Base-by-base conservation (phyloP, 2,329 filamentous ascomycete species). In the Aaosphaeria arxii region DNA sequence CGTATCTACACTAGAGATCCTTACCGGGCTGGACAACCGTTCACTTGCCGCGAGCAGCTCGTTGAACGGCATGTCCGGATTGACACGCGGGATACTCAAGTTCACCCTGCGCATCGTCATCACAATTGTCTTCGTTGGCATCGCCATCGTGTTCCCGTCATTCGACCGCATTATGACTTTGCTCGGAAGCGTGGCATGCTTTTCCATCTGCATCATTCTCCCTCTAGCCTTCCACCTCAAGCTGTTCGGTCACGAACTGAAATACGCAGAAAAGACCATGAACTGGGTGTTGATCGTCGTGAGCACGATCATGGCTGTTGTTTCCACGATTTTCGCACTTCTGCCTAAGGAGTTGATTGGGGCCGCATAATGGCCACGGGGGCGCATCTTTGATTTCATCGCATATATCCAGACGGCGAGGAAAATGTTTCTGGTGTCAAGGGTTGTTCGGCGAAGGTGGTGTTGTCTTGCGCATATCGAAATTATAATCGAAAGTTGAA, bases 131-230 rank as follows among this genome's bases (percentile, higher is more conserved):
- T 89, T 96, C 59, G 80, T 96, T 31, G 64, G 82, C 43, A 87
- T 96, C 50, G 84, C 91, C 5, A 82, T 88, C 39, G 56, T 86
- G 2, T 82, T 87, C 62, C 91, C 91, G 0, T 82, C 84, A 0
- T 96, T 96, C 63, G 91, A 96, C 66, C 85, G 86, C 45, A 91
- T 96, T 63, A 95, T 95, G 85, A 88, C 88, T 4, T 85, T 96
- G 52, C 85, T 97, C 74, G 92, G 94, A 9, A 89, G 88, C 36
- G 87, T 91, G 4, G 80, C 96, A 11, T 96, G 92, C 73, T 96
- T 96, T 61, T 89, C 89, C 13, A 95, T 97, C 56, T 97, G 92
- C 71, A 85, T 97, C 56, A 91, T 95, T 70, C 77, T 99, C 44
- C 94, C 92, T 0, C 75, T 96, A 31, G 81, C 85, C 4, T 97